Evolutionary conservation across 768 basidiomycete genomes (phyloP), one percentile per base, ranked within the genome.

Genomic region (Hemileccinum impolitum): DNA sequence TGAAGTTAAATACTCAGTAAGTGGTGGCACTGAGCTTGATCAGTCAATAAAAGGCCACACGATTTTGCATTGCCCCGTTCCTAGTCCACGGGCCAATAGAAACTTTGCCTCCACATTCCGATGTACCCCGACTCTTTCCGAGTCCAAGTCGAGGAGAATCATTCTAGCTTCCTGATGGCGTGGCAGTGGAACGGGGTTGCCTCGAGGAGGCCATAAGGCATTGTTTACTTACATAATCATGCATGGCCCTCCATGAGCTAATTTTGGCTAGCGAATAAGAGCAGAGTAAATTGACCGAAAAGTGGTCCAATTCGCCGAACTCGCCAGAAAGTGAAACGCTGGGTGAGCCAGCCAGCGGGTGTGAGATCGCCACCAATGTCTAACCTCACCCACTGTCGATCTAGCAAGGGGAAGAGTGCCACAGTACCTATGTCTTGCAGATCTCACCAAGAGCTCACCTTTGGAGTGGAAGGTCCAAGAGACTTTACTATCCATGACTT

Each of bases 101-200:
- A 55, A 45, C 11, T 11, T 46, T 47, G 31, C 50, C 61, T 62
- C 50, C 39, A 42, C 31, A 19, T 47, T 35, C 58, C 58, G 61
- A 51, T 1, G 25, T 23, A 18, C 32, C 21, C 60, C 60, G 60
- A 47, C 13, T 39, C 1, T 15, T 17, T 47, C 58, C 61, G 54
- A 35, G 35, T 23, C 45, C 36, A 42, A 23, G 40, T 48, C 46
- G 41, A 54, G 41, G 47, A 48, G 47, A 51, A 52, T 48, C 49
- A 48, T 47, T 47, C 46, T 43, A 35, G 17, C 26, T 47, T 49
- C 51, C 18, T 51, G 50, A 35, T 32, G 37, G n/a, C 35, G 61
- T 61, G 60, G 60, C 60, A 25, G 43, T 63, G 60, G 50, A 49
- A 51, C 42, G 45, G 49, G 59, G 52, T 35, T 7, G 45, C 60